phyloP scores from a whole-genome alignment of 257 asterid genomes.

The Hygrophila difformis region DNA sequence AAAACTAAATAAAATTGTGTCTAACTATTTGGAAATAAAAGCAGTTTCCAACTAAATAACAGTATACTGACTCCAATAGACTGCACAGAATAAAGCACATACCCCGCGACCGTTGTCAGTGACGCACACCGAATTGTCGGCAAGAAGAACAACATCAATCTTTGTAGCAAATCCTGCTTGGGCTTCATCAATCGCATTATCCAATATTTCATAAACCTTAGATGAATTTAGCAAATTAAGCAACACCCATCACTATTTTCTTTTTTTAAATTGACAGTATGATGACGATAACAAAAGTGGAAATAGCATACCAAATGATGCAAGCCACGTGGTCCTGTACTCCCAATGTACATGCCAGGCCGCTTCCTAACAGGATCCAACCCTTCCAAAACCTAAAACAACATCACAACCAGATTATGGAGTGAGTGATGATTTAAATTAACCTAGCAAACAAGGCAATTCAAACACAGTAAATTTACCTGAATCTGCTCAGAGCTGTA shows the following conservation, averaged over 20 bases:
- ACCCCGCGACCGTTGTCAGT: conserved; percentile 99
- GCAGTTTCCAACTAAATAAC: neutral
- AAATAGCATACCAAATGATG: conserved; percentile 72
- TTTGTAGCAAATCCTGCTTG: conserved; percentile 94
- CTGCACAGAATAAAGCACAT: conserved; percentile 26
- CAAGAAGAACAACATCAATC: conserved; percentile 62
- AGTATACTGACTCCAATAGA: neutral
- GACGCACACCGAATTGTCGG: conserved; percentile 82
- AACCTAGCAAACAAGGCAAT: conserved; percentile 5
- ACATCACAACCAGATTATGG: conserved; percentile 8
- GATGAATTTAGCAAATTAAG: conserved; percentile 17
- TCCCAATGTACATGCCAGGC: conserved; percentile 96
- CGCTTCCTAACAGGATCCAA: conserved; percentile 90
- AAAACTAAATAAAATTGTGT: too few relatives aligned
- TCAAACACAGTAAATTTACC: conserved; percentile 34
- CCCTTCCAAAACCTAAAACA: conserved; percentile 83
- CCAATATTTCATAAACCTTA: conserved; percentile 92
- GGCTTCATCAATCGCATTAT: conserved; percentile 94
- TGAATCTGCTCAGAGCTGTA: conserved; percentile 98
- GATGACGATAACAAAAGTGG: neutral
- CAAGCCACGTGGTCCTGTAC: conserved; percentile 91
- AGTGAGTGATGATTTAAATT: conserved; percentile 5
- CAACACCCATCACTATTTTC: conserved; percentile 7
- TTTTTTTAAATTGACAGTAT: neutral
- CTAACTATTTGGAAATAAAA: too few relatives aligned